These are phyloP conservation scores for Dentipellis sp. DNA, from an alignment of 768 basidiomycete genomes.

Conservation along the genomic window DNA sequence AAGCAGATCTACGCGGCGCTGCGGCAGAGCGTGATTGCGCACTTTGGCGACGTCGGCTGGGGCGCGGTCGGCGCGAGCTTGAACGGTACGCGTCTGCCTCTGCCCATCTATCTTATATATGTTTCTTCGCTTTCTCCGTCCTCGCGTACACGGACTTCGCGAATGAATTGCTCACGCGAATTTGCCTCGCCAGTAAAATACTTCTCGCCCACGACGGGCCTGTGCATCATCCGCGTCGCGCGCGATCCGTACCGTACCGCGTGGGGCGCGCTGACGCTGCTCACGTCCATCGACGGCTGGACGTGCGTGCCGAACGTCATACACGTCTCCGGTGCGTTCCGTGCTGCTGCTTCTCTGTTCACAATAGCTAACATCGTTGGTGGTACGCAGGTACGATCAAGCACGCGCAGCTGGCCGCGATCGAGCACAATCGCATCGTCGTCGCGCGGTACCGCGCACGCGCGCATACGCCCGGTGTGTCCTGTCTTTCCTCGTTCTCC, in stretches of 20 bases:
- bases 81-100: slow-evolving; percentile 39
- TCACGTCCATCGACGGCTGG: slow-evolving; percentile 51
- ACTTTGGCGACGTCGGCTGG: slow-evolving; percentile 86
- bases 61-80: slow-evolving; percentile 67
- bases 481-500: background rate
- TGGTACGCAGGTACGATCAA: slow-evolving; percentile 66
- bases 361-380: background rate
- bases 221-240: slow-evolving; percentile 81
- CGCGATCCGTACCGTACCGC: slow-evolving; percentile 73
- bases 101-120: background rate
- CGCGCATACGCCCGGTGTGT: slow-evolving; percentile 43
- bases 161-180: background rate
- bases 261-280: slow-evolving; percentile 70
- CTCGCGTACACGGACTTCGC: too few species aligned
- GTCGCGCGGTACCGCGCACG: slow-evolving; percentile 52
- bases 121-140: too few species aligned
- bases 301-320: slow-evolving; percentile 67
- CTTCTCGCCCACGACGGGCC: slow-evolving; percentile 72
- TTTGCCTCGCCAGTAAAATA: slow-evolving; percentile 74
- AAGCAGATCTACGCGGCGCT: slow-evolving; percentile 63
- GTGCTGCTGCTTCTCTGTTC: background rate
- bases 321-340: slow-evolving; percentile 62
- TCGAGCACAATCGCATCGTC: slow-evolving; percentile 61
- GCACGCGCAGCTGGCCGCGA: slow-evolving; percentile 72
- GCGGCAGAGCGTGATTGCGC: slow-evolving; percentile 54